Conservation (phyloP, 2,329 filamentous ascomycete genomes). For the Alternaria alternata region DNA sequence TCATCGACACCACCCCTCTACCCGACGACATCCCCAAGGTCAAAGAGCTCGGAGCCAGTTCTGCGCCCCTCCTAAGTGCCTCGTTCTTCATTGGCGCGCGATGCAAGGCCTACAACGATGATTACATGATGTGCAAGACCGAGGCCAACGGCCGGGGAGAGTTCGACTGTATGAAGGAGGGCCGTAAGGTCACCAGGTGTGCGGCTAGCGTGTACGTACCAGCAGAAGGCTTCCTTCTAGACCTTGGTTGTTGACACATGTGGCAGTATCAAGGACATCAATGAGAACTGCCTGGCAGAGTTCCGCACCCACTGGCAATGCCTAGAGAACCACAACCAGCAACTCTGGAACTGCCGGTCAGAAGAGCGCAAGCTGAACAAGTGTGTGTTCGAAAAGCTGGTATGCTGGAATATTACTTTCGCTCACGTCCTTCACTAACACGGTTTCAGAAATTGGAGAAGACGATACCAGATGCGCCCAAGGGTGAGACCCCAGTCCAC, state of each 20-base stretch:
- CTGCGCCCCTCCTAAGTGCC: slow-evolving; percentile 88
- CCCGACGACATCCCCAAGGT: slow-evolving; percentile 91
- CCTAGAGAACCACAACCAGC: slow-evolving; percentile 96
- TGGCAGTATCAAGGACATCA: slow-evolving; percentile 87
- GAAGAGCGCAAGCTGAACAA: slow-evolving; percentile 90
- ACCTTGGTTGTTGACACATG: slow-evolving; percentile 17
- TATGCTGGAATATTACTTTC: slow-evolving; percentile 59
- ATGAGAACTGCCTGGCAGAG: slow-evolving; percentile 88
- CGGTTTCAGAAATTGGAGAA: slow-evolving; percentile 58
- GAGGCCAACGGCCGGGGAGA: slow-evolving; percentile 91
- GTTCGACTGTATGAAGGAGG: slow-evolving; percentile 94
- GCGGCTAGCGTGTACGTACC: slow-evolving; percentile 83
- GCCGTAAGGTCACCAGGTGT: slow-evolving; percentile 94
- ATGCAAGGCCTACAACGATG: slow-evolving; percentile 95
- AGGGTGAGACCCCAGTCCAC: slow-evolving; percentile 59
- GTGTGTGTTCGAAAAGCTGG: slow-evolving; percentile 95
- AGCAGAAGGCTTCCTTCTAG: neutral
- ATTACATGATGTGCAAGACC: slow-evolving; percentile 99
- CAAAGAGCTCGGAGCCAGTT: slow-evolving; percentile 90
- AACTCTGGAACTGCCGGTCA: slow-evolving; percentile 93
- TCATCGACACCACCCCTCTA: slow-evolving; percentile 95
- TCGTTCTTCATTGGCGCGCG: slow-evolving; percentile 97
- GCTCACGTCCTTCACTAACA: neutral
- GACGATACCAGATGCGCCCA: slow-evolving; percentile 60
- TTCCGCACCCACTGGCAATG: slow-evolving; percentile 96